Evolutionary conservation across 1,284 basidiomycete genomes (phyloP).

Genomic region (Trichosporon sp.): DNA sequence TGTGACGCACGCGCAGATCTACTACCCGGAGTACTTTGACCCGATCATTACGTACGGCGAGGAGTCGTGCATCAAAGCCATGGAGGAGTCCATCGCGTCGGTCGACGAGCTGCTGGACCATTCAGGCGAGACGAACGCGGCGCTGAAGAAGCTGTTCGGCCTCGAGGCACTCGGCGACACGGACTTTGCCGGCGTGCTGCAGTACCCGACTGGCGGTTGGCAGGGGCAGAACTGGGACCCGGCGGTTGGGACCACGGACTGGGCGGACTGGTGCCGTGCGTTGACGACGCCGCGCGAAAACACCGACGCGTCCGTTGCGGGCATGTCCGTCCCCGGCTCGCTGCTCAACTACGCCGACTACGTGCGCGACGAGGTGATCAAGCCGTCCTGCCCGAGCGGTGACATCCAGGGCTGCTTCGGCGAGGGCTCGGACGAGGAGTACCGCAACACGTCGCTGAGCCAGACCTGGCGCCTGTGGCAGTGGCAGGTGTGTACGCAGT

Average conservation of each 20-base stretch:
- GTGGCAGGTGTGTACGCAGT: constrained; percentile 85
- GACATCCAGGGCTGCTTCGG: constrained; percentile 69
- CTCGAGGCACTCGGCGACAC: constrained; percentile 63
- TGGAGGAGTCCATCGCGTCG: constrained; percentile 61
- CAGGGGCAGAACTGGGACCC: constrained; percentile 74
- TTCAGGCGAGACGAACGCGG: constrained; percentile 50
- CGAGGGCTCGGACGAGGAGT: constrained; percentile 65
- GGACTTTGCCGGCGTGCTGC: constrained; percentile 70
- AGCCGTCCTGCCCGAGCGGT: constrained; percentile 54
- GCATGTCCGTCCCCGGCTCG: constrained; percentile 42
- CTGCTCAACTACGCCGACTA: constrained; percentile 72
- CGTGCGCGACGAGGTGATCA: constrained; percentile 65
- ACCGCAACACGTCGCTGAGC: constrained; percentile 59
- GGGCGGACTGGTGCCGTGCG: constrained; percentile 59
- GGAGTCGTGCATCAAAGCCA: constrained; percentile 62
- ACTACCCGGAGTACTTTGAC: constrained; percentile 65
- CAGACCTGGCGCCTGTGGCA: constrained; percentile 80
- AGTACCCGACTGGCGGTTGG: constrained; percentile 54
- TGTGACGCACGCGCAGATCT: constrained; percentile 55
- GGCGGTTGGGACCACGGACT: constrained; percentile 33
- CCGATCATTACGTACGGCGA: constrained; percentile 73
- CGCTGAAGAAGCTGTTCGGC: constrained; percentile 69
- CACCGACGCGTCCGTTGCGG: constrained; percentile 41
- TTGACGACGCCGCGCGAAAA: constrained; percentile 50
- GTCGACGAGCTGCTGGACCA: constrained; percentile 61